These are phyloP conservation scores for Didymella sp. DNA, from an alignment of 2,329 filamentous ascomycete species.

Conservation along the genomic window DNA sequence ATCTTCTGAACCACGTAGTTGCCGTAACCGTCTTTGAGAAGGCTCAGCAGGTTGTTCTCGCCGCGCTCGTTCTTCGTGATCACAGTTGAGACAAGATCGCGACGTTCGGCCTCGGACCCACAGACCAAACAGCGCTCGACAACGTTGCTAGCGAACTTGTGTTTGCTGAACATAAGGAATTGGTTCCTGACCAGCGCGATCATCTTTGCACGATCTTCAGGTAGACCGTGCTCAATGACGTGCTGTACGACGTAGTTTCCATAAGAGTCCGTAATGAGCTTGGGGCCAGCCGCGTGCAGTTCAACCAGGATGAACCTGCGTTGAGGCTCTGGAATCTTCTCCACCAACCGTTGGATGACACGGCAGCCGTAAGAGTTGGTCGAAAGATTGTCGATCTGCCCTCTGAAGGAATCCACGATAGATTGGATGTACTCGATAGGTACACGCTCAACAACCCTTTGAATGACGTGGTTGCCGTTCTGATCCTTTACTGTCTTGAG, in stretches of 20 bases:
- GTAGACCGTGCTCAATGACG: slow-evolving; percentile 78
- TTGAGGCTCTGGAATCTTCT: slow-evolving; percentile 76
- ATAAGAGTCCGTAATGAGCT: slow-evolving; percentile 83
- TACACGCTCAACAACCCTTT: slow-evolving; percentile 86
- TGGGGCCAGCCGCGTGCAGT: slow-evolving; percentile 73
- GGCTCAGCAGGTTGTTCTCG: slow-evolving; percentile 71
- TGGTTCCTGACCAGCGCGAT: slow-evolving; percentile 75
- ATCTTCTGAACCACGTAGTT: slow-evolving; percentile 98
- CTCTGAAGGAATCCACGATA: slow-evolving; percentile 80
- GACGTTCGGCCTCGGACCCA: slow-evolving; percentile 73
- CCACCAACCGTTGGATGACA: slow-evolving; percentile 90
- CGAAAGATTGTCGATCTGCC: slow-evolving; percentile 75
- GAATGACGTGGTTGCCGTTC: slow-evolving; percentile 96
- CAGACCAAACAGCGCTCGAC: slow-evolving; percentile 89
- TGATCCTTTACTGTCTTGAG: slow-evolving; percentile 81
- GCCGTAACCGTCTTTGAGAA: slow-evolving; percentile 90
- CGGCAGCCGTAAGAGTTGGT: slow-evolving; percentile 87
- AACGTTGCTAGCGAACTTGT: slow-evolving; percentile 97
- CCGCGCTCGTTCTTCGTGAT: slow-evolving; percentile 66
- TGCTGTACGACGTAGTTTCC: slow-evolving; percentile 98
- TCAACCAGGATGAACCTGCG: slow-evolving; percentile 77
- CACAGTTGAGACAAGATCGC: slow-evolving; percentile 64
- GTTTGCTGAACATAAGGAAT: slow-evolving; percentile 80
- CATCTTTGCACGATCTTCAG: slow-evolving; percentile 74
- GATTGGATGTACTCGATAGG: slow-evolving; percentile 81